Evolutionary conservation across 2,329 filamentous ascomycete species (phyloP).

Genomic region (Fusarium sp.): DNA sequence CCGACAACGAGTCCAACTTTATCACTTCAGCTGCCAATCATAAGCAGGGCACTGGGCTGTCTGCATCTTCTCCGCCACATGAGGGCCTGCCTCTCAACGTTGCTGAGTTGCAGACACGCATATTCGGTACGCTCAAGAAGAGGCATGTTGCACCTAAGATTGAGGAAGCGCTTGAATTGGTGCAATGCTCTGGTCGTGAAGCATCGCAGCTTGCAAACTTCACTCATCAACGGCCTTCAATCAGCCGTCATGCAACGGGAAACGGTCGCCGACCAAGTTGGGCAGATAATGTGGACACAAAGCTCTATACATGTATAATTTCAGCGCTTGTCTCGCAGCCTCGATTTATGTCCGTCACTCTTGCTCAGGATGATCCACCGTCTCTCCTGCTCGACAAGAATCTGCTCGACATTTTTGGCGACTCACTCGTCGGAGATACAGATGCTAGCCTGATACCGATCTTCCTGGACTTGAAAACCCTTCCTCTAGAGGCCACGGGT

Average conservation of each 20-base stretch:
- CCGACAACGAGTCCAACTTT: slow-evolving; percentile 77
- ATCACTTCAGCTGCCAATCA: slow-evolving; percentile 63
- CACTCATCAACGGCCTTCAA: slow-evolving; percentile 52
- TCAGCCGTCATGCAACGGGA: slow-evolving; percentile 55
- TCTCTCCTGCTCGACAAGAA: slow-evolving; percentile 79
- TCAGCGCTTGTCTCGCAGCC: slow-evolving; percentile 72
- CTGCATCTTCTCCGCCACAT: slow-evolving; percentile 65
- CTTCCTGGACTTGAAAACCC: slow-evolving; percentile 82
- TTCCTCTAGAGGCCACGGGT: slow-evolving; percentile 90
- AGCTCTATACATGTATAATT: slow-evolving; percentile 72
- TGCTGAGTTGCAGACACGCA: slow-evolving; percentile 83
- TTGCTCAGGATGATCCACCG: slow-evolving; percentile 79
- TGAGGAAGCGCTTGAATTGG: slow-evolving; percentile 75
- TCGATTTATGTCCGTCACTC: slow-evolving; percentile 79
- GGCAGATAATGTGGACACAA: slow-evolving; percentile 72
- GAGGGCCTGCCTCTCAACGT: slow-evolving; percentile 84
- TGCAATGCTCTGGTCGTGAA: slow-evolving; percentile 82
- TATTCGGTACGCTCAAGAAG: slow-evolving; percentile 85
- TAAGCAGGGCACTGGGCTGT: slow-evolving; percentile 46
- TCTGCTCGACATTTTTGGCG: slow-evolving; percentile 74
- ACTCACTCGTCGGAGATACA: slow-evolving; percentile 80
- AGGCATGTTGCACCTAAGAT: slow-evolving; percentile 80
- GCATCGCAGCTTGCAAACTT: slow-evolving; percentile 56
- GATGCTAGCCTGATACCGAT: slow-evolving; percentile 84
- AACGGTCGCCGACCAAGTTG: slow-evolving; percentile 58